Percentiles rank a stretch among this genome's conserved stretches.
Evolutionary conservation across 2,329 filamentous ascomycete genomes (phyloP).

Genomic region (Diaporthe sp.): DNA sequence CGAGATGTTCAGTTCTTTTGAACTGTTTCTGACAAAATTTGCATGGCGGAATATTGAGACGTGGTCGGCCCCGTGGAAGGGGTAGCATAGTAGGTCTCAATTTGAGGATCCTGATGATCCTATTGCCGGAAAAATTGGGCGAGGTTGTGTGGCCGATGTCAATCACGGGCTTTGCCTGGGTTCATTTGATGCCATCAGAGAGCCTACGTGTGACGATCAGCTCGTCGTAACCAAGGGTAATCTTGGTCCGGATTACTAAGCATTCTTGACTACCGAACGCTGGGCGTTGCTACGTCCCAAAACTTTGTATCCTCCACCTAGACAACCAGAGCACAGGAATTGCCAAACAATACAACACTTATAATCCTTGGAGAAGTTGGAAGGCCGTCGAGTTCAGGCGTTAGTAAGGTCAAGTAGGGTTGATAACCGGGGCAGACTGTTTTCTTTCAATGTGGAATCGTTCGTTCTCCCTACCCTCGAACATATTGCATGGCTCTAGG

Average conservation of each 20-base stretch:
- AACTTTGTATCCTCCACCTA: background rate
- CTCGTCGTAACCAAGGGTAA: background rate
- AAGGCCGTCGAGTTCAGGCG: too few species aligned
- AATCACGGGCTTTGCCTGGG: background rate
- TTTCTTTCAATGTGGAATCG: too few species aligned
- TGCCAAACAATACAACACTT: background rate
- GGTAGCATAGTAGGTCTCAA: background rate
- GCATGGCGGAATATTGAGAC: background rate
- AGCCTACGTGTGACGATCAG: background rate
- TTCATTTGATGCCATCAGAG: background rate
- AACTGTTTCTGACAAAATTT: slow-evolving; percentile 9
- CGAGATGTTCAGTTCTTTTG: slow-evolving; percentile 10
- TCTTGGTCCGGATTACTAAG: background rate
- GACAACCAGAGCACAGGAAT: background rate
- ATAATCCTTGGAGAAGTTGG: too few species aligned
- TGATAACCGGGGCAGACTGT: too few species aligned
- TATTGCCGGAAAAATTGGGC: background rate
- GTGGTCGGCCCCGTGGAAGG: background rate
- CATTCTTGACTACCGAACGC: background rate
- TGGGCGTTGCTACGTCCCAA: background rate
- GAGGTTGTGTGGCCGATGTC: background rate
- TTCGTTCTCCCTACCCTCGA: too few species aligned
- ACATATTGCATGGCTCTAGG: too few species aligned
- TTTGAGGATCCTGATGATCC: background rate
- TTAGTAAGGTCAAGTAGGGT: too few species aligned